Evolutionary conservation across 2,329 filamentous ascomycete species (phyloP).

Genomic region (Helotiales sp.): DNA sequence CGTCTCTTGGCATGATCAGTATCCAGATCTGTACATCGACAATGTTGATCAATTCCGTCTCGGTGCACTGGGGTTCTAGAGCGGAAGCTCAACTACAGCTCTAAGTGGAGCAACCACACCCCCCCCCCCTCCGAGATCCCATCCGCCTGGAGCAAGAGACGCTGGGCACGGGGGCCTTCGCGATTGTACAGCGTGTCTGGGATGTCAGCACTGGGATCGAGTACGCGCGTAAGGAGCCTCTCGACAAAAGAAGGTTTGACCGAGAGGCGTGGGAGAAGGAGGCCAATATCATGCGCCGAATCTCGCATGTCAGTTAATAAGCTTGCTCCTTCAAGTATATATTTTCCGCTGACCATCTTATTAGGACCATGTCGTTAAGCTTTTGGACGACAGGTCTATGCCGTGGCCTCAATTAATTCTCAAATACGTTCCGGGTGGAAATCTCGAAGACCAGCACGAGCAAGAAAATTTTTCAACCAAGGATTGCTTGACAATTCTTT

Average conservation of each 20-base stretch:
- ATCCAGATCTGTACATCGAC: conserved; percentile 8
- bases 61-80: background rate
- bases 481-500: conserved; percentile 13
- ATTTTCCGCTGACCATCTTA: conserved; percentile 1
- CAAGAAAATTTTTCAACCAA: background rate
- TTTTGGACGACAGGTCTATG: background rate
- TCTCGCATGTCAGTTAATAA: conserved; percentile 22
- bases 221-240: conserved; percentile 28
- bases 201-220: conserved; percentile 18
- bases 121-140: conserved; percentile 1
- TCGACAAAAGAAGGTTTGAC: background rate
- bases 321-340: background rate
- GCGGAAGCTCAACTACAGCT: conserved; percentile 2
- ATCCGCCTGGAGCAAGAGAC: conserved; percentile 8
- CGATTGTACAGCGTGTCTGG: conserved; percentile 13
- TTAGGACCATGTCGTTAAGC: conserved; percentile 14
- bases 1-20: conserved; percentile 4
- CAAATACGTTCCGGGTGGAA: conserved; percentile 20
- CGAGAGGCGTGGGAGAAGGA: conserved; percentile 23
- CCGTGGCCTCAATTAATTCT: conserved; percentile 17
- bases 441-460: conserved; percentile 7
- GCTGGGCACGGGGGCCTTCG: conserved; percentile 10
- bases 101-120: conserved; percentile 2
- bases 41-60: conserved; percentile 14
- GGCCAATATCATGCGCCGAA: conserved; percentile 25